A percentile compares a stretch with the other conserved stretches of the same genome.
phyloP scores from a whole-genome alignment of 1,284 basidiomycete genomes.

The Singerocomus inundabilis region DNA sequence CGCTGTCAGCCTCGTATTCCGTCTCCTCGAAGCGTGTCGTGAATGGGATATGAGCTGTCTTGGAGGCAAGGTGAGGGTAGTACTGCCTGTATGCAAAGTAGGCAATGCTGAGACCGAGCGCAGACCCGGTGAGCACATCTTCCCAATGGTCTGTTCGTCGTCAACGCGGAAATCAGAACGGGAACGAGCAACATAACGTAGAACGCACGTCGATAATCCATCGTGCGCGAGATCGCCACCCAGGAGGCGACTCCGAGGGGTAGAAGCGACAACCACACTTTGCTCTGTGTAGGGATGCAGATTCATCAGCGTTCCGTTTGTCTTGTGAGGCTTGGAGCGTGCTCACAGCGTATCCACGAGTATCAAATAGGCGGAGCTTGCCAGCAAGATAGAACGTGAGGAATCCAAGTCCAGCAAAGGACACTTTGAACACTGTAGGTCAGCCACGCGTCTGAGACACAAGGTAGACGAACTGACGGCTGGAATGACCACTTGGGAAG shows the following conservation, averaged over 20 bases:
- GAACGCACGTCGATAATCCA: conserved; percentile 63
- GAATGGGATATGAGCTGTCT: conserved; percentile 45
- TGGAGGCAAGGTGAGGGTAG: conserved; percentile 36
- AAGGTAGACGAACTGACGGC: conserved; percentile 39
- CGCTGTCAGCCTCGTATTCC: conserved; percentile 1
- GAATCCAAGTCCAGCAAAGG: conserved; percentile 75
- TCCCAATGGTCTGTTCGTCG: conserved; percentile 47
- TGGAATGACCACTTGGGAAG: conserved; percentile 77
- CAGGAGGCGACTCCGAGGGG: conserved; percentile 64
- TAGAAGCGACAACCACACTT: conserved; percentile 65
- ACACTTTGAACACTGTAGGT: conserved; percentile 40
- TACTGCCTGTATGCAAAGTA: conserved; percentile 51
- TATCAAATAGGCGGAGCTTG: conserved; percentile 75
- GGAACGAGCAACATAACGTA: background rate
- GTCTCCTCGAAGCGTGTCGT: conserved; percentile 38
- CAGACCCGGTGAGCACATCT: conserved; percentile 53
- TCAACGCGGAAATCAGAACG: background rate
- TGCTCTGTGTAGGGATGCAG: conserved; percentile 37
- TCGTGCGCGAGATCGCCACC: conserved; percentile 67
- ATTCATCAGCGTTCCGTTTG: background rate
- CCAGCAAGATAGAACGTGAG: conserved; percentile 70
- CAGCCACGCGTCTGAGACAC: background rate
- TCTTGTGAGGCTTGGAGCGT: background rate
- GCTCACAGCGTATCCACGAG: conserved; percentile 56
- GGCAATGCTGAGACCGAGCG: conserved; percentile 49